Percentiles rank a stretch among this genome's conserved stretches.
Conservation (phyloP, 257 asterid species). For the Ajuga chamaepitys region DNA sequence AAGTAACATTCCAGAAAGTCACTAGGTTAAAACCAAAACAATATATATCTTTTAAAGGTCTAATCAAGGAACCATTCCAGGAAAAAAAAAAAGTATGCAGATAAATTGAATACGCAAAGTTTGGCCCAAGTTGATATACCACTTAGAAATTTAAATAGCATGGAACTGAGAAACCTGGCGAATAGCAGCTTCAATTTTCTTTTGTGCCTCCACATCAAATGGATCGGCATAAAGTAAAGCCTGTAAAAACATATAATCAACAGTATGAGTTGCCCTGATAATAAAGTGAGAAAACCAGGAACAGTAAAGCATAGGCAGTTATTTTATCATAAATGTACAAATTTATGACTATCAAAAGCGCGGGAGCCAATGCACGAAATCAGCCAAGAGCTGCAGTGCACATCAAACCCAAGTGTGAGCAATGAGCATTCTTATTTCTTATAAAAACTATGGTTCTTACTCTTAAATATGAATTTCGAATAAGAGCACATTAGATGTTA, state of each 20-base stretch:
- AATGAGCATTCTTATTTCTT: not conserved
- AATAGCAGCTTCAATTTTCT: constrained; percentile 87
- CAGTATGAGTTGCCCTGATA: not conserved
- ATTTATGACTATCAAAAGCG: not conserved
- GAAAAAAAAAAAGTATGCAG: not conserved
- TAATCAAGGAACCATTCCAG: not conserved
- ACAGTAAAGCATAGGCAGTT: not conserved
- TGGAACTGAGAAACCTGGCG: constrained; percentile 61
- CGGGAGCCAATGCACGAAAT: constrained; percentile 1
- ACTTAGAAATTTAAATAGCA: not conserved
- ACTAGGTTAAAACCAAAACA: not conserved
- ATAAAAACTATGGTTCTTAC: not conserved
- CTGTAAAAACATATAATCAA: constrained; percentile 19
- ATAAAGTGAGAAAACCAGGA: not conserved
- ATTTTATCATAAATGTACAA: not conserved
- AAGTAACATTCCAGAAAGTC: not conserved
- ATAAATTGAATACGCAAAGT: not conserved
- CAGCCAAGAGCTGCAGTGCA: not conserved
- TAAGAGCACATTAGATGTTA: not conserved
- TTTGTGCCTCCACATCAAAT: constrained; percentile 95
- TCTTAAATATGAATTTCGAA: not conserved
- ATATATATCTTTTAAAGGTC: not conserved
- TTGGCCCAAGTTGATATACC: not conserved
- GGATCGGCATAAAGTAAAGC: constrained; percentile 97
- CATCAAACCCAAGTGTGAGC: not conserved